These are phyloP conservation scores for Dunaliella sp. DNA, from an alignment of 139 green algal species.

Conservation along the genomic window DNA sequence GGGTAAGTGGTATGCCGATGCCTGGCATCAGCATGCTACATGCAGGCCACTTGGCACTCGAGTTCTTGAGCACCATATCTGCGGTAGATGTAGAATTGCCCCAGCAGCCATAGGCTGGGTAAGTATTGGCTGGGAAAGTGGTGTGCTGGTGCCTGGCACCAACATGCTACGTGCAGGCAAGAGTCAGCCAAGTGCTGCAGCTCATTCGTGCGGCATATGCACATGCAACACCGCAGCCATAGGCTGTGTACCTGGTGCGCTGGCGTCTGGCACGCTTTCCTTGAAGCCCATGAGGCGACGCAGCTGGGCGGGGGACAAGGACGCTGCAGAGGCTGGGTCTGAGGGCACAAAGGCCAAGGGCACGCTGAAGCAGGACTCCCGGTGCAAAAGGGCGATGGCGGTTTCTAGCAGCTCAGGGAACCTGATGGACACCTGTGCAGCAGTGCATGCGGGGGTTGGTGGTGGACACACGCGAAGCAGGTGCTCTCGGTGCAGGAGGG, in stretches of 20 bases:
- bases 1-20: too few species aligned
- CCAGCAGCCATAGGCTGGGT: background rate
- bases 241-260: background rate
- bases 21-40: too few species aligned
- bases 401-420: conserved; percentile 54
- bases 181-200: too few species aligned
- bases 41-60: too few species aligned
- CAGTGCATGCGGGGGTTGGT: too few species aligned
- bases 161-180: too few species aligned
- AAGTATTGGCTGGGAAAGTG: too few species aligned
- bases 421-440: conserved; percentile 29
- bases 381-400: conserved; percentile 49
- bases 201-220: too few species aligned
- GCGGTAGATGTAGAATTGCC: too few species aligned
- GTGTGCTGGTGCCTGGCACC: too few species aligned
- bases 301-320: background rate
- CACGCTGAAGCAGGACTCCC: conserved; percentile 28
- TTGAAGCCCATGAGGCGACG: conserved; percentile 32
- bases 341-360: background rate
- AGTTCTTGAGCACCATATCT: too few species aligned
- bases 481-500: conserved; percentile 49
- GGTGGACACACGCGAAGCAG: conserved; percentile 18
- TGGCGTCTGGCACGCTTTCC: conserved; percentile 16
- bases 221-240: too few species aligned
- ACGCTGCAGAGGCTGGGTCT: conserved; percentile 1